Evolutionary conservation across 2,329 filamentous ascomycete species (phyloP), one percentile per base, ranked within the genome.

Genomic region (Paracamarosporium sp.): DNA sequence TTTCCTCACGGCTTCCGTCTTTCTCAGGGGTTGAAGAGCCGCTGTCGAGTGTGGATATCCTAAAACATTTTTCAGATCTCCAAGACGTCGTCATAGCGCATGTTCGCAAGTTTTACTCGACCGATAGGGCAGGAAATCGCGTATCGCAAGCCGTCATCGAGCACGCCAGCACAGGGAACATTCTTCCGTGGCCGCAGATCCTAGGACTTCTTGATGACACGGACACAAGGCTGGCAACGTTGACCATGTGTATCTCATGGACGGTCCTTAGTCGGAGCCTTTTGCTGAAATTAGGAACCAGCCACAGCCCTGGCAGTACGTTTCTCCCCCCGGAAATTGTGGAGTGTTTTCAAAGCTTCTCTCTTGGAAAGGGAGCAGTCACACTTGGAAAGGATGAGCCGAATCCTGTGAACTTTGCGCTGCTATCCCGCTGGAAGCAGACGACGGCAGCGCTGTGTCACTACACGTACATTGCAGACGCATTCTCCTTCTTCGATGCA

Each of bases 241-340:
- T 60, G 13, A 36, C 57, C 12, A 28, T 62, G 22, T 64, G 62
- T 30, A 63, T 63, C 15, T 25, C 44, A 5, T 64, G 55, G 59
- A 60, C 55, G 8, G 56, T 64, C 11, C 36, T 60, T 22, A 62
- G 55, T 46, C 40, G 60, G 25, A 63, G 55, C n/a, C 48, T 65
- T n/a, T 30, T 63, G 35, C 17, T 63, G 17, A 63, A 65, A 22
- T 41, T 59, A 22, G 60, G 60, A 5, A 25, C 59, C 7, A 59
- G 55, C 41, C 56, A 50, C 22, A 61, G 60, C 30, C 54, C 60
- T 8, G 56, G 56, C 15, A 60, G 53, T 20, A 60, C 63, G 2
- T 65, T 63, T 40, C 50, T 61, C 2, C 58, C 60, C 6, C 60
- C 63, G 4, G 60, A 63, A 44, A 52, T 63, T 20, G 60, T 62